phyloP scores from a whole-genome alignment of 2,329 filamentous ascomycete species.

The Bipolaris bicolor region DNA sequence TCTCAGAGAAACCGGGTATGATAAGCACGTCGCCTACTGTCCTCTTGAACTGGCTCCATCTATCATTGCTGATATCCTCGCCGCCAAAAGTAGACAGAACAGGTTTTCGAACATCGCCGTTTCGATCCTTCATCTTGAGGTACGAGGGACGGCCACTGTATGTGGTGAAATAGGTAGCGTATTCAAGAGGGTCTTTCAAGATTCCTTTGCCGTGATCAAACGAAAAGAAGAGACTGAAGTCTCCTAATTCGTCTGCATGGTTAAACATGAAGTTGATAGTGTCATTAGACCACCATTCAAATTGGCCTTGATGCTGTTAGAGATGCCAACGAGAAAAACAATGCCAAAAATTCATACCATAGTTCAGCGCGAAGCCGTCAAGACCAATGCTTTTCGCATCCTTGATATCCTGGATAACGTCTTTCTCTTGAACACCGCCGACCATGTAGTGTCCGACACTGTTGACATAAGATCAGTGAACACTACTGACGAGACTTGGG shows the following conservation, averaged over 20 bases:
- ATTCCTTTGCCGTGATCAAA: constrained; percentile 40
- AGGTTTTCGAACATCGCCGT: constrained; percentile 18
- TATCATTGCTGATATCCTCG: constrained; percentile 25
- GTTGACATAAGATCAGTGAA: no score
- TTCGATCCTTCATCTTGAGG: constrained; percentile 30
- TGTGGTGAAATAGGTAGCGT: constrained; percentile 32
- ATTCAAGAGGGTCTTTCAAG: constrained; percentile 32
- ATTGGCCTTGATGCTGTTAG: constrained; percentile 12
- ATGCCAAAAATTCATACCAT: constrained; percentile 22
- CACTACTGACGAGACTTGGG: no score
- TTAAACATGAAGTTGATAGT: constrained; percentile 42
- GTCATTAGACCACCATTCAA: constrained; percentile 32
- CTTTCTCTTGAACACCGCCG: constrained; percentile 25
- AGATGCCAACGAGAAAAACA: neutral
- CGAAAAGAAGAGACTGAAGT: constrained; percentile 48
- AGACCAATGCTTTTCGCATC: constrained; percentile 40
- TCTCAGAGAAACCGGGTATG: constrained; percentile 40
- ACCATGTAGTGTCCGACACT: constrained; percentile 35
- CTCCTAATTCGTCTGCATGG: constrained; percentile 31
- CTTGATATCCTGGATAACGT: constrained; percentile 34
- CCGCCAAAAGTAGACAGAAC: constrained; percentile 46
- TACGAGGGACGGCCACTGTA: constrained; percentile 35
- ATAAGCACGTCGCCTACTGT: constrained; percentile 39
- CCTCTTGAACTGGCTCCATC: constrained; percentile 32
- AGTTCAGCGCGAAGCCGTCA: constrained; percentile 47